Base-by-base conservation (phyloP, 2,329 filamentous ascomycete genomes). In the Ascochyta koolunga region DNA sequence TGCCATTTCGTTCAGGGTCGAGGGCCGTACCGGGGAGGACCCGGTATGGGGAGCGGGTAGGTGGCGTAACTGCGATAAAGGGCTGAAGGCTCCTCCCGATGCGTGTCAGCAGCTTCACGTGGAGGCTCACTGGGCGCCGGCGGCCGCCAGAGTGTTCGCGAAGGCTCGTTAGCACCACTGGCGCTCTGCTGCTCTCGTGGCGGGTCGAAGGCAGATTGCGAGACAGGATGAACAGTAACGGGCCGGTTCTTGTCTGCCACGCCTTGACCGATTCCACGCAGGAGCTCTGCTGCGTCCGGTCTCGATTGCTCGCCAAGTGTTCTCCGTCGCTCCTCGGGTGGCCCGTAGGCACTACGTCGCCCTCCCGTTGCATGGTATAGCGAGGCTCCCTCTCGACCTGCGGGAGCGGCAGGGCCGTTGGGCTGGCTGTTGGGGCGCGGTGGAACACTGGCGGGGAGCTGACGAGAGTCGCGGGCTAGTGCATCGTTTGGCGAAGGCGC, bases 381-480 rank as follows among this genome's bases (percentile, higher is more conserved):
- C 5, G 59, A 37, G 44, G 59, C 62, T 6, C 56, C 41, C 1
- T 72, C 68, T 18, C 64, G 66, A 18, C 67, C 68, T 3, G 52
- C 53, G 29, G 62, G 56, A 22, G 62, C 67, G 35, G 60, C 62
- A 27, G 62, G 67, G 7, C 65, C 71, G 24, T 58, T 69, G 2
- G 75, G 75, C 48, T 77, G 75, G 50, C 75, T 77, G 45, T 72
- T 76, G 13, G 75, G 75, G 22, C 75, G 68, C 18, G 75, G 72
- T 6, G 75, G 75, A 6, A 72, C 42, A 27, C 53, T 62, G n/a
- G 56, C 56, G n/a, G 65, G 39, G 5, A 58, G 36, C 36, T 67
- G 70, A n/a, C 63, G 68, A 21, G 58, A 35, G 22, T 70, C 66
- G 52, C 65, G 56, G 50, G 60, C 46, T 16, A 58, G 58, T 2